A percentile compares a stretch with the other conserved stretches of the same genome.
These are phyloP conservation scores for Neostapfia colusana DNA, from an alignment of 176 grass and related monocot genomes.

Conservation along the genomic window DNA sequence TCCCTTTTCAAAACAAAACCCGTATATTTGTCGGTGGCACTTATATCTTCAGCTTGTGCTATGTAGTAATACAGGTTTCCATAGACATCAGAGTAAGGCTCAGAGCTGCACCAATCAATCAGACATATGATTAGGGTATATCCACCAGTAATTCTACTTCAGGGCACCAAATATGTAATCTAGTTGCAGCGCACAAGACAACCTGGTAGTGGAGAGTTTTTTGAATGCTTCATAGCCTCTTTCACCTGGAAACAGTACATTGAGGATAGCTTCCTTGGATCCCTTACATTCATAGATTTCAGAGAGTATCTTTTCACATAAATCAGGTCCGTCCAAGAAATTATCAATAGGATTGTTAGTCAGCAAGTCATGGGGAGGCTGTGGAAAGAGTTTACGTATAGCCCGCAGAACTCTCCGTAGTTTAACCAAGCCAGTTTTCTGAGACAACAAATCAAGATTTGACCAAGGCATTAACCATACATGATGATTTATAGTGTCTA, in stretches of 20 bases:
- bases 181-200: slow-evolving; percentile 34
- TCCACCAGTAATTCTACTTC: slow-evolving; percentile 23
- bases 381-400: slow-evolving; percentile 90
- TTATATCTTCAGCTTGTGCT: slow-evolving; percentile 87
- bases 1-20: slow-evolving; percentile 99
- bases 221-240: slow-evolving; percentile 64
- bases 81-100: slow-evolving; percentile 93
- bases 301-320: slow-evolving; percentile 71
- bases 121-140: slow-evolving; percentile 43
- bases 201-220: slow-evolving; percentile 70
- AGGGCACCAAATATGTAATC: slow-evolving; percentile 16
- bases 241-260: slow-evolving; percentile 77
- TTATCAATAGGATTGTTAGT: slow-evolving; percentile 68
- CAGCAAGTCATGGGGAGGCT: slow-evolving; percentile 82
- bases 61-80: slow-evolving; percentile 84
- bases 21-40: slow-evolving; percentile 88
- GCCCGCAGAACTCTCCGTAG: slow-evolving; percentile 85
- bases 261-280: slow-evolving; percentile 65
- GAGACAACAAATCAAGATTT: slow-evolving; percentile 46
- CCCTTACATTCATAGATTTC: slow-evolving; percentile 72
- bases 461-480: slow-evolving; percentile 21
- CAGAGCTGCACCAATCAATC: slow-evolving; percentile 64
- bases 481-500: slow-evolving; percentile 26
- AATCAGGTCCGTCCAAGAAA: slow-evolving; percentile 89
- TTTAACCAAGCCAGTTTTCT: slow-evolving; percentile 98